Base-by-base conservation (phyloP, 2,329 filamentous ascomycete species). In the Apiospora marii region DNA sequence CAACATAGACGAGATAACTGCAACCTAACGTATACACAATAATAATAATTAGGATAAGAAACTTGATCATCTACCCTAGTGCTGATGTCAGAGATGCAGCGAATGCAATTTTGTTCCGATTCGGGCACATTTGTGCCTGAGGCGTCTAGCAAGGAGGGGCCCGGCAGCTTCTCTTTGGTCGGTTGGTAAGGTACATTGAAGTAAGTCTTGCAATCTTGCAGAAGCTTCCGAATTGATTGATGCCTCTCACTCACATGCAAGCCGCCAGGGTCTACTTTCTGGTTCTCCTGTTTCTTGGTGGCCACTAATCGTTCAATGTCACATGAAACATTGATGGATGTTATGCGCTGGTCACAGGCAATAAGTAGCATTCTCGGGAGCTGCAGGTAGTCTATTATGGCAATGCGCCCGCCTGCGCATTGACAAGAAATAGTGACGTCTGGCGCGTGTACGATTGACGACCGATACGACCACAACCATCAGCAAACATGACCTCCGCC, bases 401-500 rank as follows among this genome's bases (percentile, higher is more conserved):
- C 16, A 61, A 61, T 41, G 34, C 34, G 30, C 58, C 58, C 13
- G 30, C 34, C n/a, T n/a, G 58, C 58, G 58, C 27, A 53, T 41
- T 41, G 73, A 71, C 68, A 73, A 70, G 46, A 61, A 51, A 48
- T 13, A 58, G 24, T 61, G 67, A 68, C 61, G 51, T 44, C 37
- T 27, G 22, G 24, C 43, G 19, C 67, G 43, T 34, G 71, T 3
- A n/a, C n/a, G n/a, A n/a, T 41, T 27, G 6, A 30, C 14, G 44
- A 37, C 14, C 51, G 41, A n/a, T 24, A 16, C 67, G 7, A 34
- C 34, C 68, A 70, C 48, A n/a, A 19, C 30, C 68, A 70, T 16
- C 48, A 48, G 27, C 8, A 48, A 43, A 41, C 34, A 79, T 78
- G 77, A 46, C 67, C 27, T 53, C 58, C 24, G 46, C 70, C 12